Conservation (phyloP, 1,284 basidiomycete species). For the Trichosporon asahii region DNA sequence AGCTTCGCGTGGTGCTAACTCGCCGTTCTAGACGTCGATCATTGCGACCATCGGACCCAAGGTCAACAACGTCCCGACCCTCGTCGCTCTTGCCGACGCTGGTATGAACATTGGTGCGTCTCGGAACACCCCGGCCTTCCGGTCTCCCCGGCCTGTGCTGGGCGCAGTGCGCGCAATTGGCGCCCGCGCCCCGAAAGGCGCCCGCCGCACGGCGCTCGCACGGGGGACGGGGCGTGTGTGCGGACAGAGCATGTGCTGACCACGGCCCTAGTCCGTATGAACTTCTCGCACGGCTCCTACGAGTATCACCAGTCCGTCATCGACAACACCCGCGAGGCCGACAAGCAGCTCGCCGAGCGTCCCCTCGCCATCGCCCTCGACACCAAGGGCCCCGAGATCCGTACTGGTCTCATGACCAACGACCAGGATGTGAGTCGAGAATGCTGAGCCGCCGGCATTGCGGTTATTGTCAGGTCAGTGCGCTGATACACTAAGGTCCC, state of each 20-base stretch:
- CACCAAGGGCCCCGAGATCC: slow-evolving; percentile 99
- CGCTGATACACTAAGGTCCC: slow-evolving; percentile 58
- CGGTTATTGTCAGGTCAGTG: neutral
- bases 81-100: slow-evolving; percentile 72
- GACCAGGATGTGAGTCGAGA: slow-evolving; percentile 69
- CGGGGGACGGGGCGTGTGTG: neutral
- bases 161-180: neutral
- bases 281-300: slow-evolving; percentile 95
- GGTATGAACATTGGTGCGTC: slow-evolving; percentile 91
- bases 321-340: slow-evolving; percentile 86
- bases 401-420: slow-evolving; percentile 89
- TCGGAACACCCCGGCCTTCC: neutral
- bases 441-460: neutral
- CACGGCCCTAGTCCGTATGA: slow-evolving; percentile 77
- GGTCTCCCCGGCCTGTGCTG: neutral
- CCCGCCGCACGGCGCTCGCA: neutral
- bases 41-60: slow-evolving; percentile 97
- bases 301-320: slow-evolving; percentile 97
- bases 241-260: neutral
- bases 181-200: neutral
- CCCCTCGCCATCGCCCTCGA: slow-evolving; percentile 97
- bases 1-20: neutral
- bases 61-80: slow-evolving; percentile 81
- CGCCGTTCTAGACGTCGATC: slow-evolving; percentile 72
- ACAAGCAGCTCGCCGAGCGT: slow-evolving; percentile 69